Base-by-base conservation (phyloP, 352 stramenopile species). In the Phytophthora podocarpi region DNA sequence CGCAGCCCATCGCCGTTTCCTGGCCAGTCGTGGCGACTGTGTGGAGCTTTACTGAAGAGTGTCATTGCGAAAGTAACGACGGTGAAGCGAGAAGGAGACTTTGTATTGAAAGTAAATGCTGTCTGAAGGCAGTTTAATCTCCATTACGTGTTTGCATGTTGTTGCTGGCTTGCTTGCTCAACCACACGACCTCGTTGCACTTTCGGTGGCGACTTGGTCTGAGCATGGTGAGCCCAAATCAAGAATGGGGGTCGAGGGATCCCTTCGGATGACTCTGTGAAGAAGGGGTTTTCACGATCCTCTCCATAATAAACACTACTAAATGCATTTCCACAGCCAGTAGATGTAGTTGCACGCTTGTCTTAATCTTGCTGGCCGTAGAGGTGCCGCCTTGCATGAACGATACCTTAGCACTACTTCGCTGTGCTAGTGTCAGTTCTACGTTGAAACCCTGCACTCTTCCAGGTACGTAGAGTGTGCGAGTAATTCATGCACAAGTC, bases 221-320 rank as follows among this genome's bases (percentile, higher is more conserved):
- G 43, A 65, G 57, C 62, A 55, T 54, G 24, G 57, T 24, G 43
- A 70, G 67, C 67, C 67, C 13, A 76, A 42, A 76, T 48, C 32
- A 37, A 76, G 67, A 54, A 76, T 51, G 62, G 62, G 67, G 59
- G 57, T 76, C 57, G 56, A 76, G 67, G 67, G 67, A 76, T 76
- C 67, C 49, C 62, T 76, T 72, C 52, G 62, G 62, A 76, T 66
- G 1, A 64, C 9, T 40, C 20, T 26, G 60, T 74, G 67, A 76
- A 72, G 57, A 76, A 76, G 67, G 67, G 67, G 67, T 76, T 76
- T 76, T 76, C 67, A 76, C 45, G 57, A 76, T 72, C 53, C 62
- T 76, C 67, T 76, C 67, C 67, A 76, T 69, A 64, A 43, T 45
- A 30, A 51, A 52, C 35, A 71, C 49, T 48, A 30, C 28, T n/a